Evolutionary conservation across 768 basidiomycete species (phyloP).

Genomic region (Boletus tomentosulus): DNA sequence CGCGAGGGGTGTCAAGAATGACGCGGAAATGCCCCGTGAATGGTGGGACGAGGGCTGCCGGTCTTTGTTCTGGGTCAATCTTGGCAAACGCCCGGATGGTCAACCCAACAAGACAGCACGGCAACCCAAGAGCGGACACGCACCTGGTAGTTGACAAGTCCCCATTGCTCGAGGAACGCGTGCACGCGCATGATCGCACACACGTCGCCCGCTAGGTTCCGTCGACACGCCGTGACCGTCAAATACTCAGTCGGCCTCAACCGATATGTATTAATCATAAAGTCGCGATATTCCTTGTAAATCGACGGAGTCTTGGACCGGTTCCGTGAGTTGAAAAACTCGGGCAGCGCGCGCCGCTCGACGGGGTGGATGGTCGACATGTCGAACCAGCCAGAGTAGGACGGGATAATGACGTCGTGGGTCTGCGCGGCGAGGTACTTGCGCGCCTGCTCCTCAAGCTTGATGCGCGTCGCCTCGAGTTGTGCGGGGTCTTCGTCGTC

Average conservation of each 20-base stretch:
- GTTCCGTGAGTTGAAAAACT: slow-evolving; percentile 97
- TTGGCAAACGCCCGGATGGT: slow-evolving; percentile 31
- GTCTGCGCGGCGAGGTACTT: slow-evolving; percentile 97
- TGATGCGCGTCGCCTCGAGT: slow-evolving; percentile 72
- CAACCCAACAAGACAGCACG: not conserved
- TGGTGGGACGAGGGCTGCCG: slow-evolving; percentile 90
- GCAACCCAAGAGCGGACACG: slow-evolving; percentile 13
- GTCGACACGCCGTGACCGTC: slow-evolving; percentile 93
- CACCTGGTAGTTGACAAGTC: slow-evolving; percentile 97
- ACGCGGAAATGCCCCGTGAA: slow-evolving; percentile 99
- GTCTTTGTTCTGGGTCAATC: slow-evolving; percentile 97
- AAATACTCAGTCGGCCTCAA: slow-evolving; percentile 92
- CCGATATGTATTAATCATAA: slow-evolving; percentile 98
- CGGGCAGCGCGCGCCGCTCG: slow-evolving; percentile 88
- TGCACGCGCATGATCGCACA: slow-evolving; percentile 99
- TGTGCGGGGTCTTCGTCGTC: slow-evolving; percentile 86
- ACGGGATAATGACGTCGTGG: slow-evolving; percentile 95
- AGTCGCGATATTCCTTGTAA: slow-evolving; percentile 99
- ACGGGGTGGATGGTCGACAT: slow-evolving; percentile 91
- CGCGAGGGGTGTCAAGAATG: slow-evolving; percentile 93
- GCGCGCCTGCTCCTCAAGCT: slow-evolving; percentile 80
- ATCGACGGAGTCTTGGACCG: slow-evolving; percentile 93
- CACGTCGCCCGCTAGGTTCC: slow-evolving; percentile 96
- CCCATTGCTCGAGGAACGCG: slow-evolving; percentile 99
- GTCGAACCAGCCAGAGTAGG: slow-evolving; percentile 97